Percentiles rank a stretch among this genome's conserved stretches.
Conservation (phyloP, 2,329 filamentous ascomycete genomes). For the Thielaviopsis musarum region DNA sequence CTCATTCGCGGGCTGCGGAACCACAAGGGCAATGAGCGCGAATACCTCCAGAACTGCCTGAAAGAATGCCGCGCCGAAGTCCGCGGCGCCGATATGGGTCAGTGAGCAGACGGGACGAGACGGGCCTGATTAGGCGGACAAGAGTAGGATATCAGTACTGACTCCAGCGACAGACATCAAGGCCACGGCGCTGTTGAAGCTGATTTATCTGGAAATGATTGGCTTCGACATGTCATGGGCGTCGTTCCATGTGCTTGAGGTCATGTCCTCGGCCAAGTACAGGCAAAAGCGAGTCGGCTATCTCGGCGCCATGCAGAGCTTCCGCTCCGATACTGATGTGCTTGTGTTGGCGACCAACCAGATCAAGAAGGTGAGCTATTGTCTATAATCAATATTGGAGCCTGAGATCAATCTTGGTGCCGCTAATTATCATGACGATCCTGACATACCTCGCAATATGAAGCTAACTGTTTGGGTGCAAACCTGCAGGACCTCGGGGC, state of each 20-base stretch:
- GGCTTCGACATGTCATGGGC: constrained; percentile 99
- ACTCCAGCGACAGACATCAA: constrained; percentile 53
- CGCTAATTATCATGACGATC: too few relatives aligned
- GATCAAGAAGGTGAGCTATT: constrained; percentile 59
- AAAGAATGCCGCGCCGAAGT: constrained; percentile 94
- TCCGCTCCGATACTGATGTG: constrained; percentile 87
- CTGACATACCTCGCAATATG: too few relatives aligned
- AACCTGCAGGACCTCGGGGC: constrained; percentile 51
- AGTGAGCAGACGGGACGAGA: constrained; percentile 15
- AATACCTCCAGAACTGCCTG: constrained; percentile 84
- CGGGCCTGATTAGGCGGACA: neutral
- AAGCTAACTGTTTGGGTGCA: neutral
- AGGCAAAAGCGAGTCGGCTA: constrained; percentile 92
- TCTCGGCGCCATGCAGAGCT: constrained; percentile 87
- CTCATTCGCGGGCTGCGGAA: constrained; percentile 91
- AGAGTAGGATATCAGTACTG: neutral
- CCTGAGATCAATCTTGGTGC: neutral
- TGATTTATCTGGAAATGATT: constrained; percentile 97
- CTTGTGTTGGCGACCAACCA: constrained; percentile 95
- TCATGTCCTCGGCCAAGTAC: constrained; percentile 94
- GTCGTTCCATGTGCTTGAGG: constrained; percentile 92
- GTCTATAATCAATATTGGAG: too few relatives aligned
- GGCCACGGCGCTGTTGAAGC: constrained; percentile 84
- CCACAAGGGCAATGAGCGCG: constrained; percentile 86
- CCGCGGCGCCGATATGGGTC: constrained; percentile 81